Conservation (phyloP, 2,329 filamentous ascomycete species). For the Claviceps monticola region DNA sequence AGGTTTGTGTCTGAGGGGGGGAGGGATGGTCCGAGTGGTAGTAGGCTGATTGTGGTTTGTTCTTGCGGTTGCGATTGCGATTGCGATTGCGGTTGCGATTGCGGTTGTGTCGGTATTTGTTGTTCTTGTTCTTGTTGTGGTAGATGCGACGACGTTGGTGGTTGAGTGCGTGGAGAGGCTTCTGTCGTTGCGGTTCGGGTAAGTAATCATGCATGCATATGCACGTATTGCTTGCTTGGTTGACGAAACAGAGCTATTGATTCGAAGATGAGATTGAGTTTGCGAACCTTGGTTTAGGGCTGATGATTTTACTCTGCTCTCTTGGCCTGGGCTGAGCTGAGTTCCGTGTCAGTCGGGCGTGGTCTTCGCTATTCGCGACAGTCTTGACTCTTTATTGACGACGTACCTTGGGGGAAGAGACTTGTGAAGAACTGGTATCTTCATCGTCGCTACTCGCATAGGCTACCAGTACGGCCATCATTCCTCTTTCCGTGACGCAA, state of each 20-base stretch:
- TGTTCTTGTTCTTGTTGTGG: not conserved
- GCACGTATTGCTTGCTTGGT: not conserved
- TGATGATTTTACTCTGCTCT: not conserved
- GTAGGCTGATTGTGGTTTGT: conserved; percentile 7
- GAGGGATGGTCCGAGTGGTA: conserved; percentile 26
- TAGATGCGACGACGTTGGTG: not conserved
- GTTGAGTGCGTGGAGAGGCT: not conserved
- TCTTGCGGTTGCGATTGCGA: not conserved
- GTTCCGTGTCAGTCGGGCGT: not conserved
- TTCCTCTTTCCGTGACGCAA: not conserved
- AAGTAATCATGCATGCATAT: not conserved
- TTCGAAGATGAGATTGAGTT: not conserved
- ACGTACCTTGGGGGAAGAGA: not conserved
- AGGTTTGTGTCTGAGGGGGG: conserved; percentile 16
- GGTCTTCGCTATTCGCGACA: not conserved
- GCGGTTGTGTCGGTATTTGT: not conserved
- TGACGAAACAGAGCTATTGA: not conserved
- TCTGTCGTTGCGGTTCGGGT: not conserved
- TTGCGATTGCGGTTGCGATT: not conserved
- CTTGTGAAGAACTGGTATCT: conserved; percentile 15
- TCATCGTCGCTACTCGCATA: conserved; percentile 41
- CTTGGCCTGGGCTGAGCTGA: not conserved
- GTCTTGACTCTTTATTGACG: not conserved
- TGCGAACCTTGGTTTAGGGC: not conserved
- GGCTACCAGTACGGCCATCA: conserved; percentile 31